Percentiles rank a stretch among this genome's conserved stretches.
Evolutionary conservation across 108 stramenopile genomes (phyloP).

Genomic region (Aurantiochytrium sp.): DNA sequence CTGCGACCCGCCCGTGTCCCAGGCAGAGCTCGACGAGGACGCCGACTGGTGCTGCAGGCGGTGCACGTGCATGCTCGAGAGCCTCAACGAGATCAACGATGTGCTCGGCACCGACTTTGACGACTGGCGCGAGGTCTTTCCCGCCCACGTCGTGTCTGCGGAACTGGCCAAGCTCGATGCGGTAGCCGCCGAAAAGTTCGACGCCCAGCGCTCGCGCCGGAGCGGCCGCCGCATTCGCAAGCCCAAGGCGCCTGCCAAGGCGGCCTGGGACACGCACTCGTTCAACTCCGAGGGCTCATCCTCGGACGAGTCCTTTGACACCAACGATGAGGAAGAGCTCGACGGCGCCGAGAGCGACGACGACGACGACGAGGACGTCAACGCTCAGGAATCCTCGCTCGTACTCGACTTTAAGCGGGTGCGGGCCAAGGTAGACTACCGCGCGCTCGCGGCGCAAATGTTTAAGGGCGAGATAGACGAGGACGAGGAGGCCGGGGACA

Average conservation of each 20-base stretch:
- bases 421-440: neutral
- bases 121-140: neutral
- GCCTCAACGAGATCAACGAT: conserved; percentile 3
- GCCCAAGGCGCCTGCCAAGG: neutral
- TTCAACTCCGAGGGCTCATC: neutral
- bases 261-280: conserved; percentile 29
- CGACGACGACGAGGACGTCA: neutral
- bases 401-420: neutral
- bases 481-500: neutral
- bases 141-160: neutral
- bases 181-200: neutral
- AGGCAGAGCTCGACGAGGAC: neutral
- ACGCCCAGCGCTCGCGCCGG: neutral
- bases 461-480: neutral
- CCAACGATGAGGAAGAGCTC: neutral
- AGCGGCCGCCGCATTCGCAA: neutral
- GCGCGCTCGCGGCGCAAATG: conserved; percentile 22
- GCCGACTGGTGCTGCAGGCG: neutral
- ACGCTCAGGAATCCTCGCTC: neutral
- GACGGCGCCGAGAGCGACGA: neutral
- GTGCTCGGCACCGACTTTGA: conserved; percentile 1
- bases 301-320: neutral
- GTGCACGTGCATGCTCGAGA: neutral
- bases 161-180: neutral
- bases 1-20: neutral